Evolutionary conservation across 2,329 filamentous ascomycete genomes (phyloP).

Genomic region (Sclerotinia minor): DNA sequence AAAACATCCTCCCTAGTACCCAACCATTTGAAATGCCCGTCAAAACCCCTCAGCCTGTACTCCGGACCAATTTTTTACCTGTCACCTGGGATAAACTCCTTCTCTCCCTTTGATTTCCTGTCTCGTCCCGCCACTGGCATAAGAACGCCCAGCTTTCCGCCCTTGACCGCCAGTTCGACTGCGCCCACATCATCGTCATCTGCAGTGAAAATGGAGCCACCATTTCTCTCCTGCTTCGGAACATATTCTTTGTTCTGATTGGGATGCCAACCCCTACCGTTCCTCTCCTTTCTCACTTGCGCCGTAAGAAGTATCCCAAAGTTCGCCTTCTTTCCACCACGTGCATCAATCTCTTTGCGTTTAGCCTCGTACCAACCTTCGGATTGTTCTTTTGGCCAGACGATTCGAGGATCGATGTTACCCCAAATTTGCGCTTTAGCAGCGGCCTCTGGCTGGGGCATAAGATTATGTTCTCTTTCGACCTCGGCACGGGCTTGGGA

Average conservation of each 20-base stretch:
- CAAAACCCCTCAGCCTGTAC: background rate
- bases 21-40: background rate
- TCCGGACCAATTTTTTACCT: background rate
- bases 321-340: slow-evolving; percentile 52
- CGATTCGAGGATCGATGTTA: slow-evolving; percentile 53
- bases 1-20: background rate
- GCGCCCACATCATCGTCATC: background rate
- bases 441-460: slow-evolving; percentile 9
- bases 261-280: slow-evolving; percentile 31
- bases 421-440: slow-evolving; percentile 45
- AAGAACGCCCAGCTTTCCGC: background rate
- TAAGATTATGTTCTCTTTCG: slow-evolving; percentile 24
- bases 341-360: slow-evolving; percentile 50
- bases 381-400: slow-evolving; percentile 49
- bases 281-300: slow-evolving; percentile 30
- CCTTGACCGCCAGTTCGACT: background rate
- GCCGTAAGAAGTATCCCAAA: slow-evolving; percentile 45
- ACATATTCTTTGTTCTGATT: slow-evolving; percentile 31
- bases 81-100: slow-evolving; percentile 1
- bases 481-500: slow-evolving; percentile 11
- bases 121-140: background rate
- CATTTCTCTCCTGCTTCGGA: slow-evolving; percentile 7
- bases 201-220: background rate
- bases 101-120: background rate
- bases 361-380: slow-evolving; percentile 51